These are phyloP conservation scores for Pythium utonaiense DNA, from an alignment of 352 stramenopile species.

Conservation along the genomic window DNA sequence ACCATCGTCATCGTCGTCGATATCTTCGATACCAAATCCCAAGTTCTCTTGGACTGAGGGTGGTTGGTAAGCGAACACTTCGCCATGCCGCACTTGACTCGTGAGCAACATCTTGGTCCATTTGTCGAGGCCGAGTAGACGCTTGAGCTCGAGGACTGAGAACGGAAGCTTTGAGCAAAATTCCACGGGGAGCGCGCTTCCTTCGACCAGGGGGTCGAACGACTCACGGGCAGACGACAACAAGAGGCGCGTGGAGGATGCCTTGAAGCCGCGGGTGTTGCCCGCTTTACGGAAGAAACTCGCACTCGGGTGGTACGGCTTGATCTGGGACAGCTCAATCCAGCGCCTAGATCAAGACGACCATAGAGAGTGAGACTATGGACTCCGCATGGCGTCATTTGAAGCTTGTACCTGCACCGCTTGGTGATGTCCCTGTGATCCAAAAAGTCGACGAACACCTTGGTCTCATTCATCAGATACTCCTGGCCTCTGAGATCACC, in stretches of 20 bases:
- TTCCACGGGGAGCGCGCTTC: not conserved
- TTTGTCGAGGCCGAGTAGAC: not conserved
- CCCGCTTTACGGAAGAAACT: constrained; percentile 29
- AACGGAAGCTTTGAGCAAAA: not conserved
- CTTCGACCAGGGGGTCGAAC: not conserved
- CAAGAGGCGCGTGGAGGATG: constrained; percentile 22
- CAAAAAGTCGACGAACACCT: constrained; percentile 37
- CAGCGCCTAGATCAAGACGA: constrained; percentile 5
- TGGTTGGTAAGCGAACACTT: constrained; percentile 27
- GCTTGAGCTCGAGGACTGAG: not conserved
- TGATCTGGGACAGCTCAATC: constrained; percentile 38
- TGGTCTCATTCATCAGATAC: constrained; percentile 16
- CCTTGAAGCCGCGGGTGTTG: constrained; percentile 42
- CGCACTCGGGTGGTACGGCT: constrained; percentile 37
- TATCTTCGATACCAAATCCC: constrained; percentile 2
- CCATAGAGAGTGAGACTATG: not conserved
- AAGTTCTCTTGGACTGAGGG: not conserved
- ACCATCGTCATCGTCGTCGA: not conserved
- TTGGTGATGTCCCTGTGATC: constrained; percentile 23
- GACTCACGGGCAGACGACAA: not conserved
- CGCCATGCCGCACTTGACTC: constrained; percentile 38
- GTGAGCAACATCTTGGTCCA: constrained; percentile 6
- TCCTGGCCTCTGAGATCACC: not conserved
- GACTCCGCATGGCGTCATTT: not conserved
- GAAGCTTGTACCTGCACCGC: constrained; percentile 17